Conservation (phyloP, 2,329 filamentous ascomycete species). For the Ophiostoma sp. region DNA sequence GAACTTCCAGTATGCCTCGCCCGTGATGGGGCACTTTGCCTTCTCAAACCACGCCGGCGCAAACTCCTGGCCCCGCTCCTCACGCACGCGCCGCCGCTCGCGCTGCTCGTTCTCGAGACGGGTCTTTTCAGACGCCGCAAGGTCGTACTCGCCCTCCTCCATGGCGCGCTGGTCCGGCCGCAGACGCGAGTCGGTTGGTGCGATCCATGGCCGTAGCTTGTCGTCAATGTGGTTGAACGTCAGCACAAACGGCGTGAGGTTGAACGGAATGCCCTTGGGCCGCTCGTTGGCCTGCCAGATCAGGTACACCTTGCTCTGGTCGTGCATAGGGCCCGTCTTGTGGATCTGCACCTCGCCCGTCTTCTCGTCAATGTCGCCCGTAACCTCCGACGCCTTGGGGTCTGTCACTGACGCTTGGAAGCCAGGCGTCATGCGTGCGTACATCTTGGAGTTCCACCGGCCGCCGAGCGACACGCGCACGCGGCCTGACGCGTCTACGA, state of each 20-base stretch:
- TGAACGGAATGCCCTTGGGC: constrained; percentile 85
- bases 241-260: constrained; percentile 90
- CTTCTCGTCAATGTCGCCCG: constrained; percentile 30
- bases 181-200: constrained; percentile 89
- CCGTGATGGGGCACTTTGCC: constrained; percentile 67
- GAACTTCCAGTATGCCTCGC: constrained; percentile 85
- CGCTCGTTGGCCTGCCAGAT: constrained; percentile 87
- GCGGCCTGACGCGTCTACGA: constrained; percentile 70
- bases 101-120: constrained; percentile 89
- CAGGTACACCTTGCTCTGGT: constrained; percentile 71
- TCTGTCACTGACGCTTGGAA: constrained; percentile 63
- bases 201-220: constrained; percentile 67
- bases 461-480: constrained; percentile 87
- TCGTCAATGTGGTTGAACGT: constrained; percentile 90
- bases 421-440: constrained; percentile 85
- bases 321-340: constrained; percentile 49
- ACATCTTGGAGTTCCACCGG: constrained; percentile 95
- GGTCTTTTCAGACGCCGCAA: constrained; percentile 90
- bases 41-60: constrained; percentile 78
- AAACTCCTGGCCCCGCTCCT: constrained; percentile 76
- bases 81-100: constrained; percentile 64
- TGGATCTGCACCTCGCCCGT: constrained; percentile 36
- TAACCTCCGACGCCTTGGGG: background rate
- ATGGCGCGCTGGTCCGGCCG: constrained; percentile 94
- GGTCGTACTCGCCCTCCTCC: constrained; percentile 96